These are phyloP conservation scores for Alternaria dauci DNA, from an alignment of 2,329 filamentous ascomycete species.

Conservation along the genomic window DNA sequence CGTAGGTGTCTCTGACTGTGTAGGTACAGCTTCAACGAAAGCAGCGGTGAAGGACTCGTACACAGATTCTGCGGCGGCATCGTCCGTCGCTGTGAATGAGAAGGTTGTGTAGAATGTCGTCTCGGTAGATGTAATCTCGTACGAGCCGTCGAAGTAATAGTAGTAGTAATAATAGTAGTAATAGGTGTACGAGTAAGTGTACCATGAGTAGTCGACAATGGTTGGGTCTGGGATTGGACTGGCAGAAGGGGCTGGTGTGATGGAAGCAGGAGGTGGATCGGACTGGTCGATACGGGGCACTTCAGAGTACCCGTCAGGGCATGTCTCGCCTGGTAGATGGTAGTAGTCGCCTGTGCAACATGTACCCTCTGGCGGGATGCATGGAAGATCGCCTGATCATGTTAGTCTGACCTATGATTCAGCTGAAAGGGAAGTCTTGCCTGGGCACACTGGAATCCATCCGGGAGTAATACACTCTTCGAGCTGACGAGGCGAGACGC, in stretches of 20 bases:
- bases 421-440: background rate
- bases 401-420: background rate
- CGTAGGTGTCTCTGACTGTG: conserved; percentile 6
- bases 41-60: background rate
- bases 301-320: conserved; percentile 1
- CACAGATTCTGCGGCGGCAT: background rate
- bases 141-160: background rate
- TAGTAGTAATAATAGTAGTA: conserved; percentile 2
- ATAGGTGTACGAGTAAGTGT: conserved; percentile 1
- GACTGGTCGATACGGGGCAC: background rate
- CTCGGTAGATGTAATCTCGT: conserved; percentile 1
- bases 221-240: background rate
- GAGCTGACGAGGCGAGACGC: conserved; percentile 3
- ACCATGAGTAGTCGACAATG: background rate
- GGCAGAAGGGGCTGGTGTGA: background rate
- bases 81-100: background rate
- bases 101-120: conserved; percentile 1
- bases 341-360: conserved; percentile 6
- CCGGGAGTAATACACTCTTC: background rate
- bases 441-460: conserved; percentile 6
- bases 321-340: background rate
- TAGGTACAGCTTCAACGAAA: background rate
- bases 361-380: background rate
- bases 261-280: background rate
- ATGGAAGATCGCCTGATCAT: conserved; percentile 1